Base-by-base conservation (phyloP, 2,329 filamentous ascomycete species). In the Pseudogymnoascus sp. region DNA sequence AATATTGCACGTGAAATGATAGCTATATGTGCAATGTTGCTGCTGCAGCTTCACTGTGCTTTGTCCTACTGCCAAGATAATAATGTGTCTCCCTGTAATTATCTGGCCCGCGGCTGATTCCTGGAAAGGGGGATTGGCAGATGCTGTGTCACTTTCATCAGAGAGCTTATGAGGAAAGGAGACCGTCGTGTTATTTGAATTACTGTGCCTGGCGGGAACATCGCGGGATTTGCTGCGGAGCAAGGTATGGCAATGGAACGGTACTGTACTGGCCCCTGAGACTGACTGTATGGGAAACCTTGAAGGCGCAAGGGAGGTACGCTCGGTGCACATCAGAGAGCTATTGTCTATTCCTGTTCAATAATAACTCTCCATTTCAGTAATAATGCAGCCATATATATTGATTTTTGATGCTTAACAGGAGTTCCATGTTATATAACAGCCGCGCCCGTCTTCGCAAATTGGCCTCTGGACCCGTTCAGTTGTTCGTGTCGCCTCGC, bases 221-320 rank as follows among this genome's bases (percentile, higher is more conserved):
- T 55, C 29, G 29, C 48, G 48, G 48, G 29, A 55, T 55, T 55
- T 55, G 48, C 48, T 55, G 29, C 29, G 29, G 29, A 55, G 48
- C 48, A 55, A 55, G 29, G 48, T 55, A 55, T 55, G 48, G 48
- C 48, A 55, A 33, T 55, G 48, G n/a, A 55, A 33, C 48, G 48
- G 48, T 55, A 55, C 48, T 55, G 48, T 25, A 21, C 21, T n/a
- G 8, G 8, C 48, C 42, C 48, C 29, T 55, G 48, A 55, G 48
- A 21, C n/a, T 55, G 48, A 21, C 8, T 13, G 35, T 38, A 33
- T 55, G 48, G 48, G 29, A 55, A 21, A 55, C 48, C 48, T 33
- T 55, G 29, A 55, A 55, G 48, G 8, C 48, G 8, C 48, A 33
- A 10, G 48, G 48, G 29, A 48, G 25, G 29, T 10, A n/a, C 27